Base-by-base conservation (phyloP, 2,329 filamentous ascomycete species). In the Arthroderma uncinatum region DNA sequence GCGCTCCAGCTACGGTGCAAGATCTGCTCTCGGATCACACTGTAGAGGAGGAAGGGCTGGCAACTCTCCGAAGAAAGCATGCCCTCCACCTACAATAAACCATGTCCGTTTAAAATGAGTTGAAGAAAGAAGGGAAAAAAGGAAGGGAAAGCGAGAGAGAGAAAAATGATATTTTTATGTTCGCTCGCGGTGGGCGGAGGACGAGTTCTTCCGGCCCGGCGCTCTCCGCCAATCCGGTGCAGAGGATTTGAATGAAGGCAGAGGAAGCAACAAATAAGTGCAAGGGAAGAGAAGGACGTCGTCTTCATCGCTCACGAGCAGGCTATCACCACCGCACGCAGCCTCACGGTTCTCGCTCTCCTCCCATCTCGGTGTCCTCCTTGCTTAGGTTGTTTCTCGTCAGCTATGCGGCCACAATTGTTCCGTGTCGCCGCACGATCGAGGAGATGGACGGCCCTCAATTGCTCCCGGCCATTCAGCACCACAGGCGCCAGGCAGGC, bases 401-500 rank as follows among this genome's bases (percentile, higher is more conserved):
- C 57, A 71, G 83, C 78, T 72, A 81, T 84, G 80, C 80, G 81
- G 76, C 79, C 80, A 76, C 80, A 82, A 74, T 71, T 84, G 68
- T 75, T 82, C 69, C 79, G 81, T 76, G 79, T 80, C 72, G 76
- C 81, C 70, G 77, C 76, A 72, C 79, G 78, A 73, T 76, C 79
- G 68, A 74, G 76, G 69, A 74, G 74, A 69, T 72, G 75, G 64
- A 70, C 76, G 64, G 73, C 74, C 67, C 70, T 74, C 72, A 77
- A 77, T 72, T 82, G 82, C 75, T 79, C 83, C 73, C 84, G 90
- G 77, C 78, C 86, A 68, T 95, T 98, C 79, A 82, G 87, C 75
- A 87, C 85, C 68, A 90, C 88, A 65, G 76, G 82, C 70, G 82
- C 81, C 75, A 83, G 89, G 74, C 82, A 82, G 67, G 92, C 90